phyloP scores from a whole-genome alignment of 768 basidiomycete genomes.

The Panaeolus papilionaceus region DNA sequence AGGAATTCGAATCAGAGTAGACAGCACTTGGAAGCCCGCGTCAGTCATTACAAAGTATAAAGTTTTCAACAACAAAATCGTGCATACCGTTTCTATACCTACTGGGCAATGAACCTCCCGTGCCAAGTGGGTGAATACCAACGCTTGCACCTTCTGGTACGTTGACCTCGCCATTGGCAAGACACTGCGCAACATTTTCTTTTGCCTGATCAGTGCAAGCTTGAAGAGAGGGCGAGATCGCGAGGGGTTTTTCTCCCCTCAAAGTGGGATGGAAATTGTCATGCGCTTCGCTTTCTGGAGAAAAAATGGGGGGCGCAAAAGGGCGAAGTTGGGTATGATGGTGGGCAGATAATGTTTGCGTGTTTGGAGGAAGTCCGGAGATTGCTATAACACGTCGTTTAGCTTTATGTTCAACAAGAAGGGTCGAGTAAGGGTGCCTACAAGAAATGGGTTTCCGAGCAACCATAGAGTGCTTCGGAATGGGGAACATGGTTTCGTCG shows the following conservation, averaged over 20 bases:
- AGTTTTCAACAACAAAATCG: constrained; percentile 11
- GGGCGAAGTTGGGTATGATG: constrained; percentile 54
- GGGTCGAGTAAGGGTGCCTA: constrained; percentile 25
- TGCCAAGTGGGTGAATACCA: constrained; percentile 79
- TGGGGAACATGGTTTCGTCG: constrained; percentile 74
- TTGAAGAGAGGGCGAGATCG: constrained; percentile 40
- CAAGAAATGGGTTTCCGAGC: constrained; percentile 47
- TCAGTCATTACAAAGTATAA: background rate
- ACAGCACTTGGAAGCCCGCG: constrained; percentile 56
- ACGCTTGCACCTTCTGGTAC: constrained; percentile 62
- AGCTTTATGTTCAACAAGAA: background rate
- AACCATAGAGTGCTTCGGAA: constrained; percentile 59
- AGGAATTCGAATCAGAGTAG: constrained; percentile 81
- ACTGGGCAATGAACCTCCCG: constrained; percentile 84
- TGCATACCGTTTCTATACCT: constrained; percentile 85
- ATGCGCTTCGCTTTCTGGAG: constrained; percentile 33
- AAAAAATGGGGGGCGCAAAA: constrained; percentile 43
- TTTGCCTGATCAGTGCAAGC: constrained; percentile 48
- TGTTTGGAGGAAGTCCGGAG: constrained; percentile 53
- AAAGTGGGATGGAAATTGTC: constrained; percentile 50
- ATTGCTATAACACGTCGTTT: constrained; percentile 36
- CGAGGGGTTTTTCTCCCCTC: constrained; percentile 31
- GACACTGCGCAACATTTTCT: constrained; percentile 33
- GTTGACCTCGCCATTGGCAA: constrained; percentile 27
- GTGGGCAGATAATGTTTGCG: constrained; percentile 48